A percentile compares a stretch with the other conserved stretches of the same genome.
phyloP scores from a whole-genome alignment of 257 asterid genomes.

The Ballota nigra region DNA sequence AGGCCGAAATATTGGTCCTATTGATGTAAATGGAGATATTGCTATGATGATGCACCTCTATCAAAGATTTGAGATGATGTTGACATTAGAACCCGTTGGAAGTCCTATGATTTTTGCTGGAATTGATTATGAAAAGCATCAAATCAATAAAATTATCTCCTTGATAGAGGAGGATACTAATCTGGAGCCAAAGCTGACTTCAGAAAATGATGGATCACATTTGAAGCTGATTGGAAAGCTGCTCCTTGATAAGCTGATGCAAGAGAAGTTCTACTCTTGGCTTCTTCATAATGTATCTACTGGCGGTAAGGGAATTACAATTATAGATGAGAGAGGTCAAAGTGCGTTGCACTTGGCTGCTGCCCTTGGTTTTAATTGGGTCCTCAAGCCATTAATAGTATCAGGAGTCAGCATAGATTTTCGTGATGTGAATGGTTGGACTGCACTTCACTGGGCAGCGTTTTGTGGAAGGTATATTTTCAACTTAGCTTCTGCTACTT shows the following conservation, averaged over 20 bases:
- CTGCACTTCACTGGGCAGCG: slow-evolving; percentile 99
- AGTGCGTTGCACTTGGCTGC: slow-evolving; percentile 89
- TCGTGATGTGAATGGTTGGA: slow-evolving; percentile 95
- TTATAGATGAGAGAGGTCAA: slow-evolving; percentile 77
- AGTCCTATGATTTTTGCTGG: slow-evolving; percentile 34
- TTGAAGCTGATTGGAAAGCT: slow-evolving; percentile 41
- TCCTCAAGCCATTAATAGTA: slow-evolving; percentile 60
- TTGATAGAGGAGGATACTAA: slow-evolving; percentile 60
- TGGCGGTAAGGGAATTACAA: slow-evolving; percentile 58
- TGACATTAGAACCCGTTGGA: slow-evolving; percentile 33
- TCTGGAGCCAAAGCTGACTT: slow-evolving; percentile 33
- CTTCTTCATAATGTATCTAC: slow-evolving; percentile 57
- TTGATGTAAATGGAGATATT: slow-evolving; percentile 32
- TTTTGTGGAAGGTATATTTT: slow-evolving; percentile 73
- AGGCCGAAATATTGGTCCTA: slow-evolving; percentile 27
- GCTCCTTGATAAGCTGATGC: slow-evolving; percentile 53
- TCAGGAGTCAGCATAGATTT: slow-evolving; percentile 80
- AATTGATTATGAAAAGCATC: slow-evolving; percentile 37
- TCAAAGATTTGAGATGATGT: slow-evolving; percentile 53
- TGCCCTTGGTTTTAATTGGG: slow-evolving; percentile 96
- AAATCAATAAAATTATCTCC: slow-evolving; percentile 41
- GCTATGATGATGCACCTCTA: slow-evolving; percentile 44
- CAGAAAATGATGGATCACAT: slow-evolving; percentile 35
- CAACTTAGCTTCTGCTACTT: slow-evolving; percentile 8
- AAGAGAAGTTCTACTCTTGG: slow-evolving; percentile 70